Evolutionary conservation across 331 rosid genomes (phyloP).

Genomic region (Malus hybrid): DNA sequence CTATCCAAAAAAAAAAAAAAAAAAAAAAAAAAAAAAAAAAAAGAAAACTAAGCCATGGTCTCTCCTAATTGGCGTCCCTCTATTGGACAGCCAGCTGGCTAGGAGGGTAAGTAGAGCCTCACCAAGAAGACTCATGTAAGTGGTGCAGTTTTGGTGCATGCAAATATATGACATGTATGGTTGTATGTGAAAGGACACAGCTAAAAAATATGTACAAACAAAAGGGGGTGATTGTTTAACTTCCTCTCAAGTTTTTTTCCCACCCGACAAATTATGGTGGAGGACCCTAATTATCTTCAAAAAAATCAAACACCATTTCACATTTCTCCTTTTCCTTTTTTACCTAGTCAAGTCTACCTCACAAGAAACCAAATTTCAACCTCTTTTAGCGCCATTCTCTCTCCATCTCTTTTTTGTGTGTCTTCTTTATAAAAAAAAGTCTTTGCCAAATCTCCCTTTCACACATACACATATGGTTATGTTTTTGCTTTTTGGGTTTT

Average conservation of each 20-base stretch:
- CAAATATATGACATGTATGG: neutral
- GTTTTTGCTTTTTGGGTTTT: neutral
- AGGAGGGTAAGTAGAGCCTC: neutral
- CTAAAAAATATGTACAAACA: neutral
- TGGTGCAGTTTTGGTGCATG: neutral
- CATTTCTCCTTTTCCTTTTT: constrained; percentile 6
- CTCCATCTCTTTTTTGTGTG: constrained; percentile 16
- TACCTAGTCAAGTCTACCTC: constrained; percentile 44
- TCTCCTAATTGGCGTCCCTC: neutral
- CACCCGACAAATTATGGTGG: constrained; percentile 55
- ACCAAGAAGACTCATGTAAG: neutral
- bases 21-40: too few relatives aligned
- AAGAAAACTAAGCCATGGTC: neutral
- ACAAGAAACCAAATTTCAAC: constrained; percentile 17
- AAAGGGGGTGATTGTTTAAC: neutral
- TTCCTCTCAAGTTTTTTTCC: constrained; percentile 12
- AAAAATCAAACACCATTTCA: constrained; percentile 28
- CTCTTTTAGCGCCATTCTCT: neutral
- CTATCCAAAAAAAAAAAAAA: neutral
- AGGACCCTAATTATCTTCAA: constrained; percentile 30
- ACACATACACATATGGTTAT: neutral
- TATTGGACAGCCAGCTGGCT: neutral
- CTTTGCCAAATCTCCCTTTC: neutral
- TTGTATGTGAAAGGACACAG: neutral
- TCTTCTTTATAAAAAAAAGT: neutral